Base-by-base conservation (phyloP, 1,139 yeast species). In the Debaryomyces subglobosus region DNA sequence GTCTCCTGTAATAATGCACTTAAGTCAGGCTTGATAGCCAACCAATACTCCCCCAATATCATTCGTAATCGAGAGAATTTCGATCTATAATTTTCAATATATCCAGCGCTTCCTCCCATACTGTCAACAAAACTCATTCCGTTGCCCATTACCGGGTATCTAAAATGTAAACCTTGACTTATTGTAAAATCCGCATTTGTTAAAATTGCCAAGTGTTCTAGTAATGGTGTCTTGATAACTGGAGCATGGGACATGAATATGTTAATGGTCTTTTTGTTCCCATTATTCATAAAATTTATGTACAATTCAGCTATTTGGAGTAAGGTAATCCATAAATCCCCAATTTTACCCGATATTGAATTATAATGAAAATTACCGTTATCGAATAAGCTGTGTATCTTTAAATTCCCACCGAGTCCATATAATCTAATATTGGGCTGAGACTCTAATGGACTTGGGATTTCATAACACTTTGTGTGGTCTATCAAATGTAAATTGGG, bases 241-340 rank as follows among this genome's bases (percentile, higher is more conserved):
- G 91, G 84, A 37, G 87, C 84, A 62, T 87, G 91, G 10, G 86
- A 72, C 16, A 88, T 67, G 59, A 88, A 82, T 16, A 88, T 65
- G 50, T 86, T 81, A 43, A 86, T 79, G 46, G 86, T 80, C 35
- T 64, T 62, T 24, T 53, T 51, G 29, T 53, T 57, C 10, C 49
- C 46, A 16, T 38, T 44, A 7, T 49, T 48, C 54, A 44, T 53
- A 34, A 52, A 50, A 18, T 51, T 55, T 13, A 59, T 56, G 51
- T 69, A 70, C 37, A 71, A 70, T 61, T 82, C 85, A 3, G 94
- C 92, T 36, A 88, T 70, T 62, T 88, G 95, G 41, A 86, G 65
- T 50, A 86, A 69, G 7, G 89, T 84, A 27, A 86, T 78, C 96
- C 96, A 88, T 51, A 86, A 74, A 53, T 86, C 85, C 1, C 95